Evolutionary conservation across 225 moss, liverwort and hornwort species (phyloP).

Genomic region (Polytrichum formosum): DNA sequence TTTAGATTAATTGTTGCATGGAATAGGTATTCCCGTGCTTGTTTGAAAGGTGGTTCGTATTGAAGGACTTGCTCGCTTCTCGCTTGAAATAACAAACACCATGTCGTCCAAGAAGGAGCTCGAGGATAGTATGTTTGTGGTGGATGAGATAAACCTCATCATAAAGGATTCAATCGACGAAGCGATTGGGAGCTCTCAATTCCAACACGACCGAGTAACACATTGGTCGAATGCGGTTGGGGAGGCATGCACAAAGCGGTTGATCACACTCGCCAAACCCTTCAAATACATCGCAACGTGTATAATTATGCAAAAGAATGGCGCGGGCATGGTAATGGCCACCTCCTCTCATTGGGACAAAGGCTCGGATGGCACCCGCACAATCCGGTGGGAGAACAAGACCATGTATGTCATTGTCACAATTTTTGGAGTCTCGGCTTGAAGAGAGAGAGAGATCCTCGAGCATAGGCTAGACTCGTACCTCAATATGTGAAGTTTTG

Average conservation of each 20-base stretch:
- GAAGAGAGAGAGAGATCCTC: not conserved
- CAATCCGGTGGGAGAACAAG: constrained; percentile 84
- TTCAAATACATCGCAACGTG: constrained; percentile 91
- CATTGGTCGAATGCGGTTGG: constrained; percentile 80
- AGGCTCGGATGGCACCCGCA: constrained; percentile 66
- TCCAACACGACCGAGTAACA: constrained; percentile 76
- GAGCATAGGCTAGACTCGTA: too few species aligned
- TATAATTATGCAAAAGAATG: constrained; percentile 92
- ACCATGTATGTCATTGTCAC: constrained; percentile 89
- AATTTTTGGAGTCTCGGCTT: constrained; percentile 65
- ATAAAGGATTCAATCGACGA: constrained; percentile 94
- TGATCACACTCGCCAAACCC: constrained; percentile 67
- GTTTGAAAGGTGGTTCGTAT: too few species aligned
- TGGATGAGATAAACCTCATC: constrained; percentile 75
- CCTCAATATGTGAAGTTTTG: too few species aligned
- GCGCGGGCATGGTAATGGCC: constrained; percentile 81
- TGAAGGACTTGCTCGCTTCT: too few species aligned
- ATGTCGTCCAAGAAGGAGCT: constrained; percentile 44
- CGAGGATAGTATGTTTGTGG: constrained; percentile 57
- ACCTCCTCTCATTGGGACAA: constrained; percentile 85
- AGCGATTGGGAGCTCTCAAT: constrained; percentile 72
- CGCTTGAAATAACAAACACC: not conserved
- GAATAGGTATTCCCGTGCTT: too few species aligned
- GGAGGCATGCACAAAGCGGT: constrained; percentile 69
- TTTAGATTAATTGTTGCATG: too few species aligned